Evolutionary conservation across 495 filamentous ascomycete species (phyloP), one percentile per base, ranked within the genome.

Genomic region (Filosporella fistucella): DNA sequence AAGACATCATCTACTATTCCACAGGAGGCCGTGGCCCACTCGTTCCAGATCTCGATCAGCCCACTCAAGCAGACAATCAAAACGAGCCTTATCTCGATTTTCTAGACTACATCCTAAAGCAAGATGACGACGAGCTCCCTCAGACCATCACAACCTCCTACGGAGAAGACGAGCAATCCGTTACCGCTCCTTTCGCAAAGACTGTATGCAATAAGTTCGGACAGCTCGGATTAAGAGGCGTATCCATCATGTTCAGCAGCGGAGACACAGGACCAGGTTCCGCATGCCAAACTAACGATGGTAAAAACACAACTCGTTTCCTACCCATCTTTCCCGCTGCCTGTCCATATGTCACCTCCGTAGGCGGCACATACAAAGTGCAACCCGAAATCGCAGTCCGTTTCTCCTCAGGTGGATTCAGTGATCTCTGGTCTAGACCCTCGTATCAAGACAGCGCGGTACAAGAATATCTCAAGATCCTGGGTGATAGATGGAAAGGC

Each of bases 81-180:
- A 89, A 90, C 62, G 86, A 93, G 71, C 88, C 88, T 0, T 93
- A 88, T 61, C 68, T 90, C 6, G 75, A 80, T 1, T 88, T 81
- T 54, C 74, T 89, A 22, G 71, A 80, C 18, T 80, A 80, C 51
- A 63, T 86, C 1, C 65, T 83, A 12, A 58, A 62, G n/a, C 64
- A 76, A 42, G 47, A 57, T n/a, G 51, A n/a, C 59, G 60, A 37
- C 45, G 68, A 80, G 7, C 71, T 95, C 10, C 89, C 88, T 1
- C 79, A 85, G 49, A 78, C 85, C 13, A 76, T 95, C 48, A 82
- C 85, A 28, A 89, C 80, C 30, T 89, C 84, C 0, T 95, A 93
- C 61, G 86, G 86, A 32, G 88, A 91, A 54, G 77, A 89, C 40
- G 89, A 95, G 61, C 67, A 91, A 66, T 85, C 79, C 4, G 76